Evolutionary conservation across 2,329 filamentous ascomycete genomes (phyloP).

Genomic region (Ascochyta pisi): DNA sequence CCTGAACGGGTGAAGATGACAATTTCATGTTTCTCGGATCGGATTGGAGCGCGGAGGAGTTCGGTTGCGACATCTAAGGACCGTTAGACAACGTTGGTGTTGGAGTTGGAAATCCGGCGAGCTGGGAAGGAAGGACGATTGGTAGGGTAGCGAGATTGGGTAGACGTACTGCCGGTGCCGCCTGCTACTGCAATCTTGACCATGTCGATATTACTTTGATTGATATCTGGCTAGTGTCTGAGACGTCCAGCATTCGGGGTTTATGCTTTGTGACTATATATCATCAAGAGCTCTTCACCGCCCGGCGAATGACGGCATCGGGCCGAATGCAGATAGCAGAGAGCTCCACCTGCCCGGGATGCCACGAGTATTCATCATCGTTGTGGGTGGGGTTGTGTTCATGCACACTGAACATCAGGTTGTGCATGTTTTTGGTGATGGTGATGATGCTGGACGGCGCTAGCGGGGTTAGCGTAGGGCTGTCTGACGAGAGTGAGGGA

Average conservation of each 20-base stretch:
- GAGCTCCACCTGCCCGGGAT: conserved; percentile 3
- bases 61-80: conserved; percentile 60
- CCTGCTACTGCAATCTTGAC: conserved; percentile 47
- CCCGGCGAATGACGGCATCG: conserved; percentile 15
- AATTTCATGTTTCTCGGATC: conserved; percentile 60
- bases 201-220: conserved; percentile 23
- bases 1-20: conserved; percentile 59
- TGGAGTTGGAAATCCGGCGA: not conserved
- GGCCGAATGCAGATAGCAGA: conserved; percentile 6
- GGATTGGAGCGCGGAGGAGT: conserved; percentile 59
- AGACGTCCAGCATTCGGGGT: not conserved
- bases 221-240: not conserved
- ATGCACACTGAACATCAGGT: not conserved
- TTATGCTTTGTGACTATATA: not conserved
- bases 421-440: not conserved
- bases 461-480: conserved; percentile 5
- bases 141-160: not conserved
- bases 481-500: not conserved
- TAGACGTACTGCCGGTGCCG: conserved; percentile 45
- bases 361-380: not conserved
- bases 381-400: not conserved
- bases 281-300: conserved; percentile 1
- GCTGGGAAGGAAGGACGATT: not conserved
- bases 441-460: not conserved
- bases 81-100: not conserved